Evolutionary conservation across 306 rosid species (phyloP), one percentile per base, ranked within the genome.

Genomic region (Hippophae gyantsensis): DNA sequence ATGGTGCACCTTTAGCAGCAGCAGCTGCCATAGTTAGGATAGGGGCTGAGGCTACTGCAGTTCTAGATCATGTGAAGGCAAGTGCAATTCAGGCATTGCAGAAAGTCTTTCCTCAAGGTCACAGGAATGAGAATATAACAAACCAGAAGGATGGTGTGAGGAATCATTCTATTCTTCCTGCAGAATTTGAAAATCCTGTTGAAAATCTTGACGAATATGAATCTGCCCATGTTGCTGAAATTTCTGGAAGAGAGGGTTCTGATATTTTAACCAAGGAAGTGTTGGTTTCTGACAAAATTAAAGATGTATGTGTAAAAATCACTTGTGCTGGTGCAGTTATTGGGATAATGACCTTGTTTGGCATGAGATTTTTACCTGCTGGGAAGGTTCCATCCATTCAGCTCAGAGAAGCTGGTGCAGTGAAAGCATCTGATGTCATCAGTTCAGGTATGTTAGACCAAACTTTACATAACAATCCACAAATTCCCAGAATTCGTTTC

Each of bases 41-140:
- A 5, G 93, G 99, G 46, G 89, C 99, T 41, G 99, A 84, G 80
- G 99, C 96, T 72, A 76, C 93, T 51, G 96, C 96, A 66, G 96
- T 84, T 69, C 84, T 92, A 69, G 92, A 78, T 69, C 89, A 85
- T 62, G 93, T 92, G 67, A 89, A 75, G 85, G 78, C 73, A 67
- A 88, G 88, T 65, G 96, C 87, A 60, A 64, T 92, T 71, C 84
- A 85, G 13, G 79, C 90, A 12, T 60, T 92, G 82, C 84, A 72
- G 74, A 92, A 86, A 86, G 99, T 82, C 42, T 88, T 92, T 78
- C 99, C 99, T 62, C 77, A 52, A 26, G 70, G 73, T 69, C 77
- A 72, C 41, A 72, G 52, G 32, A 81, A 81, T 65, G 64, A 83
- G 69, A 72, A 70, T 66, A 48, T 65, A 40, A 67, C 57, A 49